These are phyloP conservation scores for Hemisphaericaspora xylofermentans DNA, from an alignment of 1,139 yeast genomes.

Conservation along the genomic window DNA sequence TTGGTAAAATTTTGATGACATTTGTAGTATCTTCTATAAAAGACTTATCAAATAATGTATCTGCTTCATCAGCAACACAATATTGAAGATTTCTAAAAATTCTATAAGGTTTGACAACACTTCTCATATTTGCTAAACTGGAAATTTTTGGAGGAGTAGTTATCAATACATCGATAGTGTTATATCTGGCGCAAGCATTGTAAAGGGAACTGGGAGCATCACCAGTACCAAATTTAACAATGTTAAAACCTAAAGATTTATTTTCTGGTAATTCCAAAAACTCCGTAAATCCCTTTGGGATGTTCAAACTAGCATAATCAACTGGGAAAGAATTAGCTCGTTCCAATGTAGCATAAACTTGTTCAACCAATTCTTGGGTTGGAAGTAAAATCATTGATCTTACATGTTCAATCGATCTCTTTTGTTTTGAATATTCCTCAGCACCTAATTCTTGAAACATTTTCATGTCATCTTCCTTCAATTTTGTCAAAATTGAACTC, in stretches of 20 bases:
- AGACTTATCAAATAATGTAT: slow-evolving; percentile 82
- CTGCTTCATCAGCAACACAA: slow-evolving; percentile 92
- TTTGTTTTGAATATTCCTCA: slow-evolving; percentile 26
- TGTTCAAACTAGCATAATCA: slow-evolving; percentile 18
- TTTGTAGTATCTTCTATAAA: slow-evolving; percentile 69
- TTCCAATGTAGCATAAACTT: slow-evolving; percentile 58
- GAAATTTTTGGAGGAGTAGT: slow-evolving; percentile 78
- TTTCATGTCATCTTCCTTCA: slow-evolving; percentile 54
- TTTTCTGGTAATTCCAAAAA: slow-evolving; percentile 29
- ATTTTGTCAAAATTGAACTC: slow-evolving; percentile 67
- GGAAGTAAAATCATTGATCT: slow-evolving; percentile 79
- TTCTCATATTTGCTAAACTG: slow-evolving; percentile 44
- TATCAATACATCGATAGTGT: slow-evolving; percentile 71
- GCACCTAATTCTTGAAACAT: slow-evolving; percentile 26
- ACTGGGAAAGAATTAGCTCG: slow-evolving; percentile 33
- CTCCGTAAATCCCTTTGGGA: slow-evolving; percentile 18
- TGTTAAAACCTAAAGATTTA: slow-evolving; percentile 38
- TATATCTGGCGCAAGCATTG: slow-evolving; percentile 34
- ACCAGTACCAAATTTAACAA: slow-evolving; percentile 59
- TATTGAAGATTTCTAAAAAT: slow-evolving; percentile 49
- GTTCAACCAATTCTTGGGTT: slow-evolving; percentile 84
- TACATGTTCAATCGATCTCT: slow-evolving; percentile 43
- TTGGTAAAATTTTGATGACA: slow-evolving; percentile 52
- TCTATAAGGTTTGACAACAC: slow-evolving; percentile 48
- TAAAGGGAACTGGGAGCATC: slow-evolving; percentile 51